Percentiles rank a stretch among this genome's conserved stretches.
Evolutionary conservation across 192 early-diverging fungal species (phyloP).

Genomic region (Kappamyces sp.): DNA sequence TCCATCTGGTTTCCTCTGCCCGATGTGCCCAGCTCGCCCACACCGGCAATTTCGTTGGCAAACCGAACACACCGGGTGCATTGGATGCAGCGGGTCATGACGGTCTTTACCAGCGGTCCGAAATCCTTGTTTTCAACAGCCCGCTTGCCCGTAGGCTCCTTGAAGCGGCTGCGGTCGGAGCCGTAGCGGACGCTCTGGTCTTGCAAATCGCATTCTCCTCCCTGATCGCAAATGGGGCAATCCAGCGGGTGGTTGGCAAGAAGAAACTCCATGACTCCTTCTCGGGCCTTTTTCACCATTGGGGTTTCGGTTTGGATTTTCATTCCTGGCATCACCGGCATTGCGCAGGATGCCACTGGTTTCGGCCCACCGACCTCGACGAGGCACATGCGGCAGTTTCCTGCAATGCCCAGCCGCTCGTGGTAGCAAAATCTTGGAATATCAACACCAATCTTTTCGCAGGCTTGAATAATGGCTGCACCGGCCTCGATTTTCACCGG

Average conservation of each 20-base stretch:
- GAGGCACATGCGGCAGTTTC: conserved; percentile 99
- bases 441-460: conserved; percentile 89
- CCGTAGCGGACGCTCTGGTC: conserved; percentile 97
- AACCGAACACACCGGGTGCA: conserved; percentile 99
- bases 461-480: conserved; percentile 94
- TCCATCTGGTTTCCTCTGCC: conserved; percentile 98
- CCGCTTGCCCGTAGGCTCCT: conserved; percentile 78
- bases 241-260: conserved; percentile 97
- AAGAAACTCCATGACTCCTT: conserved; percentile 71
- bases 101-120: conserved; percentile 91
- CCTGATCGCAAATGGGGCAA: conserved; percentile 98
- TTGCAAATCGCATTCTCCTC: conserved; percentile 98
- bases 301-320: conserved; percentile 91
- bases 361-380: conserved; percentile 98
- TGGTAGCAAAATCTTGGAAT: conserved; percentile 79
- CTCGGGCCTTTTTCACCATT: conserved; percentile 91
- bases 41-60: conserved; percentile 95
- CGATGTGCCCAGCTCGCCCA: conserved; percentile 87
- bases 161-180: conserved; percentile 83
- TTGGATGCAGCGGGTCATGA: conserved; percentile 98
- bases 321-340: conserved; percentile 97
- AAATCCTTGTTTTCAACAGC: conserved; percentile 96
- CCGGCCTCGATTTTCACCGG: conserved; percentile 86
- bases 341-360: conserved; percentile 93
- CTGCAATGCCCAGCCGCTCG: conserved; percentile 91